Evolutionary conservation across 2,329 filamentous ascomycete genomes (phyloP), one percentile per base, ranked within the genome.

Genomic region (Alternaria triticina): DNA sequence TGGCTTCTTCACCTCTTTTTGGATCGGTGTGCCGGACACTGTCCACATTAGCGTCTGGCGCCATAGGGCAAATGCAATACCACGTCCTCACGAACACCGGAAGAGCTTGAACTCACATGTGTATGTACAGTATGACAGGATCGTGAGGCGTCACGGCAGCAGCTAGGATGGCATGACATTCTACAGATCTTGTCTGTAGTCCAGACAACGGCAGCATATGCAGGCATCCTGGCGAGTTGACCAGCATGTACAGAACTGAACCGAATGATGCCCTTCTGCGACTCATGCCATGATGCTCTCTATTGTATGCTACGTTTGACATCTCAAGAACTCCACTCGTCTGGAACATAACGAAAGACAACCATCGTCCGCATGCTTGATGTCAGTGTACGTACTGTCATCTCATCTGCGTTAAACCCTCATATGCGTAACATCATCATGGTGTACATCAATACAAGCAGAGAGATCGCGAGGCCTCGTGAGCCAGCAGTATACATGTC

Each of bases 51-150:
- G 68, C 68, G 69, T 75, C 73, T 67, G 72, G 74, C 70, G 67
- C 71, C 70, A 74, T 74, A 75, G 73, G 70, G 73, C 74, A 75
- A 74, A 76, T 77, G 71, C 72, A 75, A 76, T 76, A 73, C 68
- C 74, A 75, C 71, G 74, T 77, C 71, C 72, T 75, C 64, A 75
- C 70, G 73, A 74, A 70, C 55, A 47, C 28, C 33, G 23, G 23
- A 28, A 52, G 30, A 40, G 28, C 20, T 17, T 20, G 49, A 17
- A 9, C 4, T n/a, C 28, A 22, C 13, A 25, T 13, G 49, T 52
- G 28, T 12, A n/a, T 52, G 30, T 36, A 25, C 5, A 51, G 28
- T 15, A 51, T 6, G 28, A 2, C 28, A 45, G 43, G 43, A 12
- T 6, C 12, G 17, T 20, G 17, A 45, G 40, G 10, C 40, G 10